Base-by-base conservation (phyloP, 2,329 filamentous ascomycete genomes). In the Albophoma yamanashiensis region DNA sequence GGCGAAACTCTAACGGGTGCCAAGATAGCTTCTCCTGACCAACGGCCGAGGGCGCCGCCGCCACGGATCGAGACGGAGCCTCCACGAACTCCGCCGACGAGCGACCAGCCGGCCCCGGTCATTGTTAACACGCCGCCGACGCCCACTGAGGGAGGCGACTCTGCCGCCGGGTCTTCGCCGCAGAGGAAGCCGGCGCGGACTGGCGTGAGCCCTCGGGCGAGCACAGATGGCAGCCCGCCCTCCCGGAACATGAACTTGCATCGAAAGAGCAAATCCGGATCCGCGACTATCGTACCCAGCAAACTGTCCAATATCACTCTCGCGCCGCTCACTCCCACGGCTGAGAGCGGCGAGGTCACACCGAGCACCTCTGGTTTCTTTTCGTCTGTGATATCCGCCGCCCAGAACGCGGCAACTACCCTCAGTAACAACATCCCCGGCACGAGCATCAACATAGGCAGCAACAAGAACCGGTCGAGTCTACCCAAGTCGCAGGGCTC, bases 341-440 rank as follows among this genome's bases (percentile, higher is more conserved):
- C 84, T 43, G 92, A 97, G 71, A 80, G 75, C 72, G 87, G 87
- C 67, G 67, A 73, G 60, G 70, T 77, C n/a, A 85, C 84, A 62
- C 68, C 70, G 68, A 84, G 82, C 38, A 81, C 83, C 59, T 78
- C 82, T 43, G 87, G 92, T 1, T 97, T 99, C 77, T 97, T 99
- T 75, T 96, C 91, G 5, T 92, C 90, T 34, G 89, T 99, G 70
- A 85, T 99, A 64, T 93, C 91, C 47, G 93, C 89, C 55, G 94
- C 94, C 22, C 93, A 97, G 73, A 97, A 89, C 81, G 93, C 93
- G 52, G 92, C 92, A 17, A 91, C 79, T 64, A 86, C 84, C 22
- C 73, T 92, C 5, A 91, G 82, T 66, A 90, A 83, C 64, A 91
- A 87, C 56, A 87, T 97, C 55, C 84, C 85, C 56, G 92, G 86